Conservation (phyloP, 2,329 filamentous ascomycete species). For the Pseudohalonectria lignicola region DNA sequence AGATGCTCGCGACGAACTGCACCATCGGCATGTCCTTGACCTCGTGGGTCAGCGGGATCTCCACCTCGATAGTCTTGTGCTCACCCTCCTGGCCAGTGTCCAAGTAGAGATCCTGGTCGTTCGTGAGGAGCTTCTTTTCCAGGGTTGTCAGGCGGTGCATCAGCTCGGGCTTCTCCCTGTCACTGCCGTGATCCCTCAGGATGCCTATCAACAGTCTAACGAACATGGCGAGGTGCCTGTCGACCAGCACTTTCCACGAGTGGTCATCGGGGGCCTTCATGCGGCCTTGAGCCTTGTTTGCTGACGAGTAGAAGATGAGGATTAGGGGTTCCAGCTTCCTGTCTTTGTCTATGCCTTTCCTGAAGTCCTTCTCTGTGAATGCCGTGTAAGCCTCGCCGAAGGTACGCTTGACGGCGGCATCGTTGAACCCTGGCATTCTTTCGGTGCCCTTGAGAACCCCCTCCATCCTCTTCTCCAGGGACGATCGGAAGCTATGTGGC, state of each 20-base stretch:
- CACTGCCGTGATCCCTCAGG: slow-evolving; percentile 73
- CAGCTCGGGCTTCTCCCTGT: slow-evolving; percentile 75
- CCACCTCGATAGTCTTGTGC: slow-evolving; percentile 67
- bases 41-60: slow-evolving; percentile 76
- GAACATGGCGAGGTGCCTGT: slow-evolving; percentile 90
- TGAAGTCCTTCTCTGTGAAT: slow-evolving; percentile 79
- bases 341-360: slow-evolving; percentile 88
- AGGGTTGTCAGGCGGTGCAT: slow-evolving; percentile 67
- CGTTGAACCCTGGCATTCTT: slow-evolving; percentile 76
- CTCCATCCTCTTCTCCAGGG: slow-evolving; percentile 61
- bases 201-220: slow-evolving; percentile 75
- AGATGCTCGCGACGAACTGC: slow-evolving; percentile 75
- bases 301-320: slow-evolving; percentile 91
- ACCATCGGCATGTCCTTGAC: slow-evolving; percentile 97
- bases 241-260: slow-evolving; percentile 82
- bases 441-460: slow-evolving; percentile 75
- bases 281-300: slow-evolving; percentile 75
- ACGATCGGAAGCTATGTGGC: slow-evolving; percentile 40
- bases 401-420: slow-evolving; percentile 81
- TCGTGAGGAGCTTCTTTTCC: slow-evolving; percentile 86
- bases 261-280: slow-evolving; percentile 70
- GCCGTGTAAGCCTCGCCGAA: slow-evolving; percentile 93
- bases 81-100: slow-evolving; percentile 44
- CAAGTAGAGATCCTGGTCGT: slow-evolving; percentile 78
- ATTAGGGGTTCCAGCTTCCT: slow-evolving; percentile 85